These are phyloP conservation scores for Cyclotella cryptica DNA, from an alignment of 108 stramenopile genomes.

Conservation along the genomic window DNA sequence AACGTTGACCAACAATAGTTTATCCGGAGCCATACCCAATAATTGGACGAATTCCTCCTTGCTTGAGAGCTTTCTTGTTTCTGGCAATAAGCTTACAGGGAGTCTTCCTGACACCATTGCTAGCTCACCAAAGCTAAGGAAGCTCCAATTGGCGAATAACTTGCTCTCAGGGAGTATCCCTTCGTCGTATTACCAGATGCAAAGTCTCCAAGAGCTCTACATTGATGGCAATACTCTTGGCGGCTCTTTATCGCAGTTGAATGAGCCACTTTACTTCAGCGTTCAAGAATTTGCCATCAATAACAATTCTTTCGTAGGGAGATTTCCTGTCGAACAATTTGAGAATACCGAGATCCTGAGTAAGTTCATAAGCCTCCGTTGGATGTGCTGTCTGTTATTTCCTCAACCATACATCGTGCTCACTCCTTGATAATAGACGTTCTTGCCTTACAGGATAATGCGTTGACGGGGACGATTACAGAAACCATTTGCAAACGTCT, in stretches of 20 bases:
- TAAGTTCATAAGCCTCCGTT: background rate
- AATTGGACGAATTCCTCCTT: background rate
- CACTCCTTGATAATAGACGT: slow-evolving; percentile 6
- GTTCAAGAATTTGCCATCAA: slow-evolving; percentile 28
- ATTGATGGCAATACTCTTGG: slow-evolving; percentile 19
- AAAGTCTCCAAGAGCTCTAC: slow-evolving; percentile 22
- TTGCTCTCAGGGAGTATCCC: slow-evolving; percentile 18
- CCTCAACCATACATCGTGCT: background rate
- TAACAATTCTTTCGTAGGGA: slow-evolving; percentile 29
- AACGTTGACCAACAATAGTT: background rate
- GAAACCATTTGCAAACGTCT: slow-evolving; percentile 26
- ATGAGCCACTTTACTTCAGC: slow-evolving; percentile 21
- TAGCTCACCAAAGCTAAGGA: background rate
- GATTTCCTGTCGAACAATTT: slow-evolving; percentile 39
- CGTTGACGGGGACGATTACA: slow-evolving; percentile 29
- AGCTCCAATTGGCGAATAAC: slow-evolving; percentile 1
- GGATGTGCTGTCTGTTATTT: background rate
- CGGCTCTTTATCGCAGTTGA: slow-evolving; percentile 17
- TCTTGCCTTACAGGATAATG: slow-evolving; percentile 26
- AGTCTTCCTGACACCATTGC: slow-evolving; percentile 5
- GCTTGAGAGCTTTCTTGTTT: background rate
- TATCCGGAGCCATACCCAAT: slow-evolving; percentile 4
- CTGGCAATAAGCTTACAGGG: background rate
- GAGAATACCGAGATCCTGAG: slow-evolving; percentile 25
- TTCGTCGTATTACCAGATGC: slow-evolving; percentile 12